Conservation (phyloP, 257 asterid genomes). For the Cynanchum wilfordii region DNA sequence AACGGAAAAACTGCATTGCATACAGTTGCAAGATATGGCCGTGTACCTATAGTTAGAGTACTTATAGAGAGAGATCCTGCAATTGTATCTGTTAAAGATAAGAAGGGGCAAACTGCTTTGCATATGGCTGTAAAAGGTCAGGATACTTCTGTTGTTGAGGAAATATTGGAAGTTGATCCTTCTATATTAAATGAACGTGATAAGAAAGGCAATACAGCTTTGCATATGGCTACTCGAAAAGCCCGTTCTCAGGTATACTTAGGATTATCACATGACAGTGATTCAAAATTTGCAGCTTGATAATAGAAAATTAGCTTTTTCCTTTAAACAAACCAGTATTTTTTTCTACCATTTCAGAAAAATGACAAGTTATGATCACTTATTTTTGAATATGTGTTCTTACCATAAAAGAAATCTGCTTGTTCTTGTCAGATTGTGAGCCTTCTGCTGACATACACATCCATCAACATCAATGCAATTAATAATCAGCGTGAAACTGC, state of each 20-base stretch:
- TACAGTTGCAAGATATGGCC: conserved; percentile 88
- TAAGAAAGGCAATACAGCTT: conserved; percentile 89
- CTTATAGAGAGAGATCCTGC: conserved; percentile 73
- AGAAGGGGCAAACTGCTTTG: conserved; percentile 95
- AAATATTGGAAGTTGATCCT: conserved; percentile 67
- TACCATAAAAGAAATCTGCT: not conserved
- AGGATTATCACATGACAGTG: too few species aligned
- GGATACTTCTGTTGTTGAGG: conserved; percentile 64
- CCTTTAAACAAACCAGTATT: not conserved
- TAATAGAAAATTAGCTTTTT: not conserved
- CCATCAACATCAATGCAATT: conserved; percentile 64
- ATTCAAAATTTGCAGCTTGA: too few species aligned
- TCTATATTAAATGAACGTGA: conserved; percentile 77
- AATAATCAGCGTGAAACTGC: conserved; percentile 80
- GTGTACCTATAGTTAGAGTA: conserved; percentile 52
- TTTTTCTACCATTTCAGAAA: not conserved
- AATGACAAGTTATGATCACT: not conserved
- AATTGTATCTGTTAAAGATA: conserved; percentile 70
- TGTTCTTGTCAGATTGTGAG: conserved; percentile 58
- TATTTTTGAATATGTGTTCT: not conserved
- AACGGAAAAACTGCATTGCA: conserved; percentile 92
- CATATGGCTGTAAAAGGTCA: conserved; percentile 99
- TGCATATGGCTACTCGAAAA: conserved; percentile 89
- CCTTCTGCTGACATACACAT: conserved; percentile 51
- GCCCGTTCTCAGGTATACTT: conserved; percentile 69